Base-by-base conservation (phyloP, 2,329 filamentous ascomycete genomes). In the Penicillium sclerotigenum region DNA sequence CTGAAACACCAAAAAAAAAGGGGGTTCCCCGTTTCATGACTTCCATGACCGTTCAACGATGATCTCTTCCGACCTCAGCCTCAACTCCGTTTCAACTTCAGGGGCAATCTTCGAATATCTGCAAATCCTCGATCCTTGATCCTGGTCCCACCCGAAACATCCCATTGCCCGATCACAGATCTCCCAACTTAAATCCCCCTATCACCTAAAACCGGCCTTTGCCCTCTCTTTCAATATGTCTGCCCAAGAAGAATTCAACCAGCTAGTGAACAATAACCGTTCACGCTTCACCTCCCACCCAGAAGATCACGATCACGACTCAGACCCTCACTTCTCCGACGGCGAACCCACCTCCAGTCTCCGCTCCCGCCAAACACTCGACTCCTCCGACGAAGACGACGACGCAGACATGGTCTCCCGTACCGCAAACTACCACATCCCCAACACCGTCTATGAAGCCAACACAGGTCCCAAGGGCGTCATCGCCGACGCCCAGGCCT, bases 381-480 rank as follows among this genome's bases (percentile, higher is more conserved):
- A 75, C 62, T 71, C 73, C 60, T 70, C 66, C 53, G 71, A 73
- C 62, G 56, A 60, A 50, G 68, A 74, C 58, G 68, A 47, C 50
- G 57, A 65, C 59, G 59, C 37, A 40, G 37, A 65, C 58, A 73
- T 77, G 71, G 66, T 67, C 63, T 64, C 74, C 57, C 65, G 74
- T 28, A 64, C 67, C 31, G 49, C 62, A 16, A 71, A 69, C 43
- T 79, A 78, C 61, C 74, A 76, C 50, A 65, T 80, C 29, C 77
- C 78, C 31, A 71, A 73, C 38, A 78, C 75, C 31, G 67, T 71
- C 47, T 79, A 74, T 64, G 75, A 79, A 52, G 78, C 78, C 63
- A 80, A 80, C 59, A 80, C 78, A 9, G 78, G 78, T 0, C 78
- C 78, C 47, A 80, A 80, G 63, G 78, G 78, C 50, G 78, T 80